Conservation (phyloP, 345 rosid species). For the Aquilaria sinensis region DNA sequence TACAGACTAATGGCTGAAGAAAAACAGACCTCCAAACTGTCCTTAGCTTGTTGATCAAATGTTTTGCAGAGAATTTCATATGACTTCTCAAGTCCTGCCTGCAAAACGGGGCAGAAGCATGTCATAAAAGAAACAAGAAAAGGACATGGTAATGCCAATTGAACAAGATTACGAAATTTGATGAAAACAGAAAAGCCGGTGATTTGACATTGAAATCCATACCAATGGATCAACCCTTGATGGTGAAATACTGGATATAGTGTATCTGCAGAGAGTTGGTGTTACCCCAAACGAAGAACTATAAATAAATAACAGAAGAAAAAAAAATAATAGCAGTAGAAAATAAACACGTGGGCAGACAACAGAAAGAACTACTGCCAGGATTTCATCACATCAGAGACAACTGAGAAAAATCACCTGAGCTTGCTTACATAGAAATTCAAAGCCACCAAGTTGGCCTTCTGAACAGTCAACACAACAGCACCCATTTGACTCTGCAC, state of each 20-base stretch:
- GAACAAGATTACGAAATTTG: too few relatives aligned
- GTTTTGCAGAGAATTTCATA: slow-evolving; percentile 94
- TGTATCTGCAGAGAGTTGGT: slow-evolving; percentile 44
- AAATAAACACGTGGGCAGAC: too few relatives aligned
- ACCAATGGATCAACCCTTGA: slow-evolving; percentile 66
- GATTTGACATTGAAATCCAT: slow-evolving; percentile 2
- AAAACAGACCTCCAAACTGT: slow-evolving; percentile 49
- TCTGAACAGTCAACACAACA: slow-evolving; percentile 77
- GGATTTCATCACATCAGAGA: neutral
- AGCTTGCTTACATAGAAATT: slow-evolving; percentile 72
- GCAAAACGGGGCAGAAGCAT: slow-evolving; percentile 14
- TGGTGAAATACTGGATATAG: slow-evolving; percentile 77
- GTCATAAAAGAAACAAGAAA: neutral
- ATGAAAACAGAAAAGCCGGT: too few relatives aligned
- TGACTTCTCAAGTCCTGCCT: slow-evolving; percentile 41
- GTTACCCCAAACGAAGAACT: neutral
- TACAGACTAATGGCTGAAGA: neutral
- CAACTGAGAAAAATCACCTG: slow-evolving; percentile 34
- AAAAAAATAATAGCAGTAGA: too few relatives aligned
- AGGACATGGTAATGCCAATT: too few relatives aligned
- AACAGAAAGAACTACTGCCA: too few relatives aligned
- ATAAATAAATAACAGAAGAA: neutral
- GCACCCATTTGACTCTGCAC: slow-evolving; percentile 64
- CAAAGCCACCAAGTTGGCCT: slow-evolving; percentile 67
- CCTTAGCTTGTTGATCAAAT: slow-evolving; percentile 61